Conservation (phyloP, 805 yeast genomes). For the Wilhelminamyces savonicus region DNA sequence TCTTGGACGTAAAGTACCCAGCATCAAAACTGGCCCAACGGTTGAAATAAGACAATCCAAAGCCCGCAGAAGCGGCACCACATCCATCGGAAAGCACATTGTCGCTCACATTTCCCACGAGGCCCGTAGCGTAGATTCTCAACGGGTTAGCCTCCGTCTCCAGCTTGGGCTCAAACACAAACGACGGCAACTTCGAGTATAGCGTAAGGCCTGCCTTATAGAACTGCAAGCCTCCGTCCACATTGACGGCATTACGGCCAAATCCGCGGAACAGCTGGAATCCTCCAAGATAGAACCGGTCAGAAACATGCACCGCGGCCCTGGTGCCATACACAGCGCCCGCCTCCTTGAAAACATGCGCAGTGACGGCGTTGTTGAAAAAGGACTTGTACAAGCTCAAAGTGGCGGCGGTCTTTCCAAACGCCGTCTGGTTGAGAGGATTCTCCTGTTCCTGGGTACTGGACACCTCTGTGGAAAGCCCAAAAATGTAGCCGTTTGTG, state of each 20-base stretch:
- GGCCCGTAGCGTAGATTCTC: slow-evolving; percentile 53
- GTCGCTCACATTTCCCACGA: slow-evolving; percentile 54
- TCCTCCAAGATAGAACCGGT: slow-evolving; percentile 82
- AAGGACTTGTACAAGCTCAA: slow-evolving; percentile 34
- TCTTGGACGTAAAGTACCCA: slow-evolving; percentile 30
- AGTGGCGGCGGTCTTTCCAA: slow-evolving; percentile 29
- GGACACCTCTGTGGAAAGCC: slow-evolving; percentile 51
- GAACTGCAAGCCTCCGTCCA: slow-evolving; percentile 66
- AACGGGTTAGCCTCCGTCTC: slow-evolving; percentile 25
- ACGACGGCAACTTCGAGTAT: slow-evolving; percentile 53
- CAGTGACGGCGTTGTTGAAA: slow-evolving; percentile 39
- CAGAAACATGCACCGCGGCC: slow-evolving; percentile 53
- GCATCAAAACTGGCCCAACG: slow-evolving; percentile 35
- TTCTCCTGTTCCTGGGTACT: slow-evolving; percentile 24
- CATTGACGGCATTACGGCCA: slow-evolving; percentile 60
- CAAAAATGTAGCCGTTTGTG: slow-evolving; percentile 51
- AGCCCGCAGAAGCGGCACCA: slow-evolving; percentile 23
- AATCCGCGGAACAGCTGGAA: slow-evolving; percentile 68
- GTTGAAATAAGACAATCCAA: slow-evolving; percentile 33
- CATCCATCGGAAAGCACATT: slow-evolving; percentile 11
- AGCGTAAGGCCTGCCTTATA: slow-evolving; percentile 52
- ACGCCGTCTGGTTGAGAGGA: slow-evolving; percentile 14
- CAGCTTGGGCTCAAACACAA: slow-evolving; percentile 16
- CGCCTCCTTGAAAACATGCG: slow-evolving; percentile 42
- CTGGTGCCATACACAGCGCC: slow-evolving; percentile 44